Evolutionary conservation across 257 asterid genomes (phyloP).

Genomic region (Solanum chilense): DNA sequence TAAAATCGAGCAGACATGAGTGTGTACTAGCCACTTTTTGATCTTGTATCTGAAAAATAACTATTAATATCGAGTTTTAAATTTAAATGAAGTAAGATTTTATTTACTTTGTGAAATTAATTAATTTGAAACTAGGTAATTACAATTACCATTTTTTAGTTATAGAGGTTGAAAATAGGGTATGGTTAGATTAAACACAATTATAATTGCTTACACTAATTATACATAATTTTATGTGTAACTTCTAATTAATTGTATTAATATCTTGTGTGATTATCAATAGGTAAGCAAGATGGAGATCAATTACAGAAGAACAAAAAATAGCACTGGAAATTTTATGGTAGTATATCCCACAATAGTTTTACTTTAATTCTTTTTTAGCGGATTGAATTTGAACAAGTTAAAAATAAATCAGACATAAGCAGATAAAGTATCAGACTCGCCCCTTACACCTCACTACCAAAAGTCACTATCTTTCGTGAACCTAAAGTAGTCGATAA

Average conservation of each 20-base stretch:
- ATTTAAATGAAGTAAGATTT: neutral
- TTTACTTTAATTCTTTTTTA: neutral
- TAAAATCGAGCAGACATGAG: neutral
- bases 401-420: neutral
- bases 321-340: constrained; percentile 15
- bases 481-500: too few relatives aligned
- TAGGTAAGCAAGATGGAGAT: constrained; percentile 36
- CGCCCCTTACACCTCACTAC: neutral
- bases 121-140: neutral
- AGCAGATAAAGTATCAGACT: neutral
- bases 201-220: neutral
- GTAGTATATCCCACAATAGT: neutral
- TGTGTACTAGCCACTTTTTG: neutral
- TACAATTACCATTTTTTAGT: neutral
- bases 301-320: constrained; percentile 20
- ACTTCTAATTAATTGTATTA: neutral
- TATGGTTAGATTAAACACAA: neutral
- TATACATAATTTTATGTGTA: neutral
- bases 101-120: too few relatives aligned
- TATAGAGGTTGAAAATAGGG: neutral
- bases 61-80: neutral
- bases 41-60: neutral
- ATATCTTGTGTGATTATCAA: neutral
- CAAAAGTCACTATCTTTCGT: neutral
- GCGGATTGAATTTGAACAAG: neutral